Evolutionary conservation across 2,329 filamentous ascomycete genomes (phyloP).

Genomic region (Aspergillus chevalieri): DNA sequence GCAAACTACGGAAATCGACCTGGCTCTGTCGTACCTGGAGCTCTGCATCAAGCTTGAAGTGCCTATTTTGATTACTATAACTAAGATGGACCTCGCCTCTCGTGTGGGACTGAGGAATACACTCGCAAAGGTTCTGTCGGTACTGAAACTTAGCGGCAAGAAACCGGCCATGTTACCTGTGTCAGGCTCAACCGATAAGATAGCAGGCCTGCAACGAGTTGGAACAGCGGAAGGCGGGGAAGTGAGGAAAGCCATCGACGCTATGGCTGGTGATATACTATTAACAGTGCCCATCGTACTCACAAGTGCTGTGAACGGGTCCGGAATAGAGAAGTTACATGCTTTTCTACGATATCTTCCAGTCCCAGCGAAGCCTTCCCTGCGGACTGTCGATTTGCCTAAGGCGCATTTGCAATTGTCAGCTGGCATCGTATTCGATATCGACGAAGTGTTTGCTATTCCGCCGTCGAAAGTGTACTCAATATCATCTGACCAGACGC

Average conservation of each 20-base stretch:
- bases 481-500: conserved; percentile 32
- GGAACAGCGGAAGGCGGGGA: conserved; percentile 52
- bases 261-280: conserved; percentile 34
- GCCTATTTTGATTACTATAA: conserved; percentile 75
- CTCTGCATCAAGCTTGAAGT: conserved; percentile 75
- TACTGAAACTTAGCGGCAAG: conserved; percentile 68
- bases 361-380: conserved; percentile 46
- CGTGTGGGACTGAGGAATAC: conserved; percentile 63
- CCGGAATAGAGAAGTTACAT: conserved; percentile 74
- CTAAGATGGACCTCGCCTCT: conserved; percentile 82
- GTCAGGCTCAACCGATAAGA: conserved; percentile 44
- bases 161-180: conserved; percentile 63
- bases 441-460: conserved; percentile 83
- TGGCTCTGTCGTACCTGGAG: conserved; percentile 73
- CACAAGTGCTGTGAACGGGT: conserved; percentile 79
- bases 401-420: conserved; percentile 27
- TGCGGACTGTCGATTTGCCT: conserved; percentile 15
- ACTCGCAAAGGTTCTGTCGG: conserved; percentile 66
- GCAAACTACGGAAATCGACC: conserved; percentile 53
- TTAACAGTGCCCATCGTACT: conserved; percentile 73
- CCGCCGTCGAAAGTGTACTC: conserved; percentile 55
- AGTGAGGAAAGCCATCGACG: conserved; percentile 50
- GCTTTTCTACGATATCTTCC: conserved; percentile 73
- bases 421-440: conserved; percentile 67
- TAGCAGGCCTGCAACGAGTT: conserved; percentile 52